A percentile compares a stretch with the other conserved stretches of the same genome.
Evolutionary conservation across 2,329 filamentous ascomycete species (phyloP).

Genomic region (Sphaerulina vaccinii): DNA sequence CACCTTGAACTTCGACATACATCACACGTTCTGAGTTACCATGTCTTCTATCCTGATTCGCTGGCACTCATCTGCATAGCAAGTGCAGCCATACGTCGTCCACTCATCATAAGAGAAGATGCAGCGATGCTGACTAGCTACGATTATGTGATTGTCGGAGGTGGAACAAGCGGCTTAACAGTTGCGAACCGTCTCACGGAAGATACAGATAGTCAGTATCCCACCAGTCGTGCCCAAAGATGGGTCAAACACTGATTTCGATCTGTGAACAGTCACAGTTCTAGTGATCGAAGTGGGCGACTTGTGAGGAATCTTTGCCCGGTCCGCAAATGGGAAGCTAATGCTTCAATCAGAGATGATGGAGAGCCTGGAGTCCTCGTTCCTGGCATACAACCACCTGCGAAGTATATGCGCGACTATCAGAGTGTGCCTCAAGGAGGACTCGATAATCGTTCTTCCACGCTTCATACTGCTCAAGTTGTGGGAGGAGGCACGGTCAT

Average conservation of each 20-base stretch:
- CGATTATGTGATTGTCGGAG: slow-evolving; percentile 35
- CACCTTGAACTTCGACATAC: too few relatives aligned
- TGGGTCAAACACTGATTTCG: neutral
- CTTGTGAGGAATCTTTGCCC: too few relatives aligned
- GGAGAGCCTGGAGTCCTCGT: too few relatives aligned
- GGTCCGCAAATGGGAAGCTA: too few relatives aligned
- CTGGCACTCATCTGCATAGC: too few relatives aligned
- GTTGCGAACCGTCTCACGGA: slow-evolving; percentile 32
- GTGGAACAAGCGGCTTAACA: slow-evolving; percentile 33
- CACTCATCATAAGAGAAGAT: too few relatives aligned
- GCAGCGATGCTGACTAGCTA: slow-evolving; percentile 12
- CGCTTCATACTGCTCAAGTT: slow-evolving; percentile 27
- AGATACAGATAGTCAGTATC: slow-evolving; percentile 22
- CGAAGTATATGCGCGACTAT: too few relatives aligned
- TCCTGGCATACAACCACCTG: too few relatives aligned
- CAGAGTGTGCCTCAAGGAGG: slow-evolving; percentile 12
- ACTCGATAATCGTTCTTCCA: slow-evolving; percentile 27
- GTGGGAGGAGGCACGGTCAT: slow-evolving; percentile 41
- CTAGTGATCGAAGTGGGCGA: slow-evolving; percentile 31
- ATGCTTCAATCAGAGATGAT: too few relatives aligned
- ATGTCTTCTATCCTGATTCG: too few relatives aligned
- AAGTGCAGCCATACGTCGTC: too few relatives aligned
- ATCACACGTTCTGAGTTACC: too few relatives aligned
- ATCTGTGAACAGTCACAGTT: slow-evolving; percentile 24
- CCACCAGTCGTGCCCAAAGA: neutral